These are phyloP conservation scores for Penicillium samsonianum DNA, from an alignment of 495 filamentous ascomycete genomes.

Conservation along the genomic window DNA sequence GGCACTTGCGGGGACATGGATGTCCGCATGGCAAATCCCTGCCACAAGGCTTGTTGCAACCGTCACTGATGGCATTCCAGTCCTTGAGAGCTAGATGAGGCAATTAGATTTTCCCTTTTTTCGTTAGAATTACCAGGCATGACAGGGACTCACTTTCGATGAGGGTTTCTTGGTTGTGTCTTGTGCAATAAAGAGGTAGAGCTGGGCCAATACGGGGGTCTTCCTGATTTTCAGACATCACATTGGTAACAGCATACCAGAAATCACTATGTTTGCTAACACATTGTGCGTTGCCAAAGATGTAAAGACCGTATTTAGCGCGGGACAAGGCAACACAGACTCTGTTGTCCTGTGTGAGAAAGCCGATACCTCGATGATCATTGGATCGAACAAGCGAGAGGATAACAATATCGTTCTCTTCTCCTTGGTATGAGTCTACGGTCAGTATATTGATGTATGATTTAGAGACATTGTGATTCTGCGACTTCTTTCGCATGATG, in stretches of 20 bases:
- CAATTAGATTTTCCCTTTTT: conserved; percentile 9
- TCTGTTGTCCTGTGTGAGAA: conserved; percentile 72
- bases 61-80: conserved; percentile 56
- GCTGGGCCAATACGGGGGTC: conserved; percentile 33
- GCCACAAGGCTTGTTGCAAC: conserved; percentile 44
- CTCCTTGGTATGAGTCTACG: conserved; percentile 92
- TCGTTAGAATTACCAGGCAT: not conserved
- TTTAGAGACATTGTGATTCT: conserved; percentile 41
- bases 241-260: conserved; percentile 40
- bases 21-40: conserved; percentile 44
- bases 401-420: conserved; percentile 86
- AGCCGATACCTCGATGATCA: conserved; percentile 57
- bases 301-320: conserved; percentile 79
- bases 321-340: conserved; percentile 88
- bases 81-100: conserved; percentile 25
- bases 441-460: conserved; percentile 69
- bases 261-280: conserved; percentile 38
- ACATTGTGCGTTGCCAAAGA: conserved; percentile 76
- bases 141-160: conserved; percentile 29
- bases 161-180: conserved; percentile 36
- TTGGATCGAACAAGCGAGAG: conserved; percentile 84
- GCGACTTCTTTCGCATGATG: conserved; percentile 39
- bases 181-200: conserved; percentile 44
- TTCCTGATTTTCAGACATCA: conserved; percentile 27
- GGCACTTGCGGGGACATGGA: conserved; percentile 39